These are phyloP conservation scores for Saitozyma podzolica DNA, from an alignment of 768 basidiomycete genomes.

Conservation along the genomic window DNA sequence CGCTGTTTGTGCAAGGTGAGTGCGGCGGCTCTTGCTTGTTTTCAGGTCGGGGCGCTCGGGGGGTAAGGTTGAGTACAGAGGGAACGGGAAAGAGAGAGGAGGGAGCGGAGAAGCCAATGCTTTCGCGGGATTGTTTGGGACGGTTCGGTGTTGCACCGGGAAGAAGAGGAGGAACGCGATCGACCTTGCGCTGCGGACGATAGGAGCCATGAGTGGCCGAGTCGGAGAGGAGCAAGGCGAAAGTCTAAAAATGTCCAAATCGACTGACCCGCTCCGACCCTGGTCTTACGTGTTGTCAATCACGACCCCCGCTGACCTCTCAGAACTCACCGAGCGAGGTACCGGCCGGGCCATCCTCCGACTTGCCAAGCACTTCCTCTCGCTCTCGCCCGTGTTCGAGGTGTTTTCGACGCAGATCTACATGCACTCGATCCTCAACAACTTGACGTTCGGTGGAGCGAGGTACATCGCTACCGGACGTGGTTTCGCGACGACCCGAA, in stretches of 20 bases:
- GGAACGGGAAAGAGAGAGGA: no score
- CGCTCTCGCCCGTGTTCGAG: constrained; percentile 92
- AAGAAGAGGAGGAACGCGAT: no score
- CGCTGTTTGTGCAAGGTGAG: constrained; percentile 89
- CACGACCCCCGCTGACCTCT: constrained; percentile 16
- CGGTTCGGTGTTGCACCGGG: no score
- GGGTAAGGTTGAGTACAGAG: no score
- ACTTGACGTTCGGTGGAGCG: constrained; percentile 96
- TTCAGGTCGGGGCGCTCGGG: no score
- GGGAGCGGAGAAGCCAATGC: no score
- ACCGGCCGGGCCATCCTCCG: constrained; percentile 88
- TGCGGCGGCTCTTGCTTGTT: background rate
- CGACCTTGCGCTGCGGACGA: background rate
- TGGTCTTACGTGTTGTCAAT: no score
- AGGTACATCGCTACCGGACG: constrained; percentile 98
- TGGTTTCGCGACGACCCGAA: constrained; percentile 94
- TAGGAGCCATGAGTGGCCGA: constrained; percentile 31
- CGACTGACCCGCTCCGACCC: background rate
- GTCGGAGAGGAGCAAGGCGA: background rate
- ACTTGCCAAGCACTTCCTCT: constrained; percentile 88
- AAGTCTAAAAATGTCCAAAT: no score
- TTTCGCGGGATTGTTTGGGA: background rate
- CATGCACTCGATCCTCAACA: constrained; percentile 94
- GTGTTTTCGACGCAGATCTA: constrained; percentile 98
- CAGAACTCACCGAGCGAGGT: constrained; percentile 94